Base-by-base conservation (phyloP, 2,329 filamentous ascomycete genomes). In the Alternaria sp. region DNA sequence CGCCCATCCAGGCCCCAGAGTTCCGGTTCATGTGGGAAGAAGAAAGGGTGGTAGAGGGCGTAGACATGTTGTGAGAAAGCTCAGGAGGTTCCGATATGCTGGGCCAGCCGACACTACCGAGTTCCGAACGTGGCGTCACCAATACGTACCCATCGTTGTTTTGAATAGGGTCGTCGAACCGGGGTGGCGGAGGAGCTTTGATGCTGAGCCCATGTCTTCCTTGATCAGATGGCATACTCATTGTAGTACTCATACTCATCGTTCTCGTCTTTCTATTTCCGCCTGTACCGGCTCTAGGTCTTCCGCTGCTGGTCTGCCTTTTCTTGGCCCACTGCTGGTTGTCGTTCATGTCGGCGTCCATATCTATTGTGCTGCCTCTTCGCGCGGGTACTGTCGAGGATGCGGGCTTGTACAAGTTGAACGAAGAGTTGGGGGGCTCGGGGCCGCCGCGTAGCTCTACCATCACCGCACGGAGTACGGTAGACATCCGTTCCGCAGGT, bases 401-500 rank as follows among this genome's bases (percentile, higher is more conserved):
- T 37, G 67, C 65, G 7, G 74, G 69, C 53, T 74, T 76, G 69
- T 76, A 76, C 1, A 75, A 66, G 11, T 64, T 67, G 62, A 70
- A 71, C 18, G 56, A 57, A 10, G 62, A 44, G 3, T 55, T 61
- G 2, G 58, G 59, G 62, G 54, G 58, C 18, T 64, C 65, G 2
- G 59, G 64, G 43, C 64, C 71, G 58, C 75, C 70, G 30, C 75
- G 75, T 3, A 87, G 79, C 65, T 87, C 84, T 7, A 81, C 75
- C 43, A 87, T 80, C n/a, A 87, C 84, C n/a, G 82, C 82, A 63
- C 84, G 82, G 5, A 88, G 80, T 6, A 87, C 80, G 15, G 81
- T 78, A 28, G 85, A 83, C 85, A 88, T 87, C 56, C 83, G 81
- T 33, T 83, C 82, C 0, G 86, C 86, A 1, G 86, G 85, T 59